phyloP scores from a whole-genome alignment of 2,329 filamentous ascomycete species.

The Zymoseptoria tritici region DNA sequence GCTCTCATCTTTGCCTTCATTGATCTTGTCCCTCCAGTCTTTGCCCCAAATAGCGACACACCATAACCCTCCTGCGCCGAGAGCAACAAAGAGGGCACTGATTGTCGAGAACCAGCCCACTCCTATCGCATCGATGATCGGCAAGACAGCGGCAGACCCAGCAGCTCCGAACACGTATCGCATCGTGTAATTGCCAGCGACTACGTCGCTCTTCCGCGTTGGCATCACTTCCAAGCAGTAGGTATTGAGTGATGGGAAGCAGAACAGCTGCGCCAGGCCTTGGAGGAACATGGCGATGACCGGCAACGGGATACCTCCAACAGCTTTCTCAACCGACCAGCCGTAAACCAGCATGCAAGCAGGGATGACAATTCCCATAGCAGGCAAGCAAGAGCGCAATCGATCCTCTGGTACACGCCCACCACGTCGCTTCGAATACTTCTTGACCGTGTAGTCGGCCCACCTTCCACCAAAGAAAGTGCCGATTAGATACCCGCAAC shows the following conservation, averaged over 20 bases:
- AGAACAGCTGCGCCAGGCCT: slow-evolving; percentile 66
- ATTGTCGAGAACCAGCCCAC: slow-evolving; percentile 78
- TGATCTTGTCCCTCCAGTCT: slow-evolving; percentile 19
- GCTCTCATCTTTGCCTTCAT: slow-evolving; percentile 9
- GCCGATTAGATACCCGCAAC: slow-evolving; percentile 60
- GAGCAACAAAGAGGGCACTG: slow-evolving; percentile 49
- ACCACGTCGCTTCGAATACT: slow-evolving; percentile 52
- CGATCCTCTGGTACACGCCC: slow-evolving; percentile 64
- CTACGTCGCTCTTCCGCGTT: slow-evolving; percentile 59
- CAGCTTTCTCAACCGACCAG: slow-evolving; percentile 51
- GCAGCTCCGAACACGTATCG: slow-evolving; percentile 67
- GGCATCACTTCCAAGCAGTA: slow-evolving; percentile 82
- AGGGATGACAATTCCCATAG: slow-evolving; percentile 52
- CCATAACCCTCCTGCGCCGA: slow-evolving; percentile 38
- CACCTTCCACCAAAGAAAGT: slow-evolving; percentile 66
- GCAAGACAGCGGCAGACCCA: slow-evolving; percentile 64
- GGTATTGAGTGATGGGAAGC: slow-evolving; percentile 61
- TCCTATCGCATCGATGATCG: slow-evolving; percentile 65
- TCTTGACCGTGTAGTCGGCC: slow-evolving; percentile 59
- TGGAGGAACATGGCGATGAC: slow-evolving; percentile 69
- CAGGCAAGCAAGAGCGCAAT: slow-evolving; percentile 51
- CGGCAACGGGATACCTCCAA: slow-evolving; percentile 53
- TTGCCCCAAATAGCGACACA: slow-evolving; percentile 30
- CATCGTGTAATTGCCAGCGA: slow-evolving; percentile 69
- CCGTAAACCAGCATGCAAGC: slow-evolving; percentile 61